These are phyloP conservation scores for Fraxinus paxiana DNA, from an alignment of 305 asterid genomes.

Conservation along the genomic window DNA sequence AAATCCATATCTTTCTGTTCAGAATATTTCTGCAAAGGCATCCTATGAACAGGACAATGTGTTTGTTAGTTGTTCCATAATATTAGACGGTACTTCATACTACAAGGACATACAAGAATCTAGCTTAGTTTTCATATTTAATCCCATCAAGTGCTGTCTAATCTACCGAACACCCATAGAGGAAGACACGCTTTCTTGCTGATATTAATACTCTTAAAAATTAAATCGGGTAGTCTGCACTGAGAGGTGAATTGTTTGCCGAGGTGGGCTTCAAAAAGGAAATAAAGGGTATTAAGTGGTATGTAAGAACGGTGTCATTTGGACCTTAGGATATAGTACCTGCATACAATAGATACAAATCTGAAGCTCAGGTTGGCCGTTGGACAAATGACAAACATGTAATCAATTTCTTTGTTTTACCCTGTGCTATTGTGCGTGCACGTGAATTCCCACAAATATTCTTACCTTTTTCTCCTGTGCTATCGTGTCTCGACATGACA, in stretches of 20 bases:
- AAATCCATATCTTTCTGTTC: background rate
- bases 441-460: background rate
- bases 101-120: background rate
- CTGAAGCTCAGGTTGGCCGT: background rate
- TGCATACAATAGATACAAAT: background rate
- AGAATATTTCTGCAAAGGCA: background rate
- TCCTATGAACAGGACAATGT: background rate
- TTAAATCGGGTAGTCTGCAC: background rate
- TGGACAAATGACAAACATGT: background rate
- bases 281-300: background rate
- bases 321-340: background rate
- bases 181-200: background rate
- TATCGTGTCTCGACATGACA: slow-evolving; percentile 13
- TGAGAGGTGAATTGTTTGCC: background rate
- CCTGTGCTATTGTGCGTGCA: background rate
- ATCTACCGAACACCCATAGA: background rate
- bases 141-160: background rate
- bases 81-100: background rate
- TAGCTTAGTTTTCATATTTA: background rate
- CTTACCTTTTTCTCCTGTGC: background rate
- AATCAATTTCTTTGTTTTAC: background rate
- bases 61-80: background rate
- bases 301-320: background rate
- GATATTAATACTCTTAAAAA: background rate
- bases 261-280: background rate